Base-by-base conservation (phyloP, 2,329 filamentous ascomycete genomes). In the Aspergillus viridinutans region DNA sequence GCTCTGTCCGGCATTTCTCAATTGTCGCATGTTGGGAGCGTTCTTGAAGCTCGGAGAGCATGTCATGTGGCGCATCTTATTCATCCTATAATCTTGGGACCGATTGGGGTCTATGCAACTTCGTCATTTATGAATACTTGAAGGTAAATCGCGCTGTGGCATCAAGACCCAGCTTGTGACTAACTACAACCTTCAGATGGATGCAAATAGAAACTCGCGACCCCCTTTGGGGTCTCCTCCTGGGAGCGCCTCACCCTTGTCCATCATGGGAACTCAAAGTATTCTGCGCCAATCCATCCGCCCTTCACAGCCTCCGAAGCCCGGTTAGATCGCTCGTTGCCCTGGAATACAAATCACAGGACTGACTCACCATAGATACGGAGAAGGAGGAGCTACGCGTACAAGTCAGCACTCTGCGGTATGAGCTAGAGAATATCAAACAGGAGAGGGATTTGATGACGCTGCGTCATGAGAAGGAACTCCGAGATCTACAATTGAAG, bases 361-460 rank as follows among this genome's bases (percentile, higher is more conserved):
- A 43, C 52, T 67, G 14, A 69, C 49, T 21, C 14, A 6, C 17
- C 32, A 0, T 50, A 78, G 75, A 78, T 63, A 62, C 68, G 12
- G 75, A 76, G 54, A 87, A 84, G 58, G 92, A 97, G 68, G 88
- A 92, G 62, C 81, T 97, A 26, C 92, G 93, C 69, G 90, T 93
- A 1, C 91, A 97, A 74, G 80, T 97, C 45, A 94, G 92, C 60
- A 90, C 91, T 0, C 79, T 97, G 52, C 88, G 87, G 60, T 99
- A 97, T 76, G 90, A 93, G 57, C 82, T 96, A 63, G 90, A 92
- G 67, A 93, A 90, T 20, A 79, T 90, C 53, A 92, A 93, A 67
- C 90, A 96, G 65, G 93, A 97, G 69, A 88, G 90, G 65, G 91
- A 96, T 57, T 83, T 97, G 66, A 80, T 86, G 50, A 82, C 85